Evolutionary conservation across 2,329 filamentous ascomycete genomes (phyloP).

Genomic region (Trichoderma gracile): DNA sequence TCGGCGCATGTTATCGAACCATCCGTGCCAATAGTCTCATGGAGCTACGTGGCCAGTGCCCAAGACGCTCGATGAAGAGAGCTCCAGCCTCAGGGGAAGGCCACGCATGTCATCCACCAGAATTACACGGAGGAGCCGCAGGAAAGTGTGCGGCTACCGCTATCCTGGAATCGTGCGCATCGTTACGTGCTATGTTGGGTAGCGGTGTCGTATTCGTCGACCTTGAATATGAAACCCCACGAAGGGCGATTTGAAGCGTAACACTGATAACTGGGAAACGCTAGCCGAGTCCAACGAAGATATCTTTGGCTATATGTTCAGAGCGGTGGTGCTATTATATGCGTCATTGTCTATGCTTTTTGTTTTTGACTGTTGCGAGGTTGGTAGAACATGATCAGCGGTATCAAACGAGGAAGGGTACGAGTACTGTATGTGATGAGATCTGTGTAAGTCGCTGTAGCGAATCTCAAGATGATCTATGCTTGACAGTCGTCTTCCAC

Average conservation of each 20-base stretch:
- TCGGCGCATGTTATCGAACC: not conserved
- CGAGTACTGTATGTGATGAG: not conserved
- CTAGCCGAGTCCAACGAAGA: not conserved
- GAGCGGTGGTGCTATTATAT: not conserved
- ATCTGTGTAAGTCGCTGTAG: conserved; percentile 9
- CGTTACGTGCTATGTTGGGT: not conserved
- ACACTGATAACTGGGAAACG: not conserved
- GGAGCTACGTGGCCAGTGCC: conserved; percentile 1
- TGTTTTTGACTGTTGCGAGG: not conserved
- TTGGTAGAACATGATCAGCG: not conserved
- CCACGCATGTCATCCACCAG: not conserved
- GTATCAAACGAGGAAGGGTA: conserved; percentile 2
- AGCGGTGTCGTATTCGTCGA: not conserved
- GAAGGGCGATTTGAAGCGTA: not conserved
- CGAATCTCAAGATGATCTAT: not conserved
- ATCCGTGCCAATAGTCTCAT: not conserved
- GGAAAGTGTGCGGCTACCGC: not conserved
- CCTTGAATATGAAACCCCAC: not conserved
- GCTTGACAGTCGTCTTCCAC: too few species aligned
- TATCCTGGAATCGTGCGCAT: not conserved
- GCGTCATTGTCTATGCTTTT: not conserved
- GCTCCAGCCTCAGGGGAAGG: not conserved
- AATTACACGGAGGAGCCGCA: not conserved
- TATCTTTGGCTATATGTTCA: not conserved
- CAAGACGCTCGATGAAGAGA: not conserved